A percentile compares a stretch with the other conserved stretches of the same genome.
phyloP scores from a whole-genome alignment of 2,329 filamentous ascomycete species.

The Calonectria montana region DNA sequence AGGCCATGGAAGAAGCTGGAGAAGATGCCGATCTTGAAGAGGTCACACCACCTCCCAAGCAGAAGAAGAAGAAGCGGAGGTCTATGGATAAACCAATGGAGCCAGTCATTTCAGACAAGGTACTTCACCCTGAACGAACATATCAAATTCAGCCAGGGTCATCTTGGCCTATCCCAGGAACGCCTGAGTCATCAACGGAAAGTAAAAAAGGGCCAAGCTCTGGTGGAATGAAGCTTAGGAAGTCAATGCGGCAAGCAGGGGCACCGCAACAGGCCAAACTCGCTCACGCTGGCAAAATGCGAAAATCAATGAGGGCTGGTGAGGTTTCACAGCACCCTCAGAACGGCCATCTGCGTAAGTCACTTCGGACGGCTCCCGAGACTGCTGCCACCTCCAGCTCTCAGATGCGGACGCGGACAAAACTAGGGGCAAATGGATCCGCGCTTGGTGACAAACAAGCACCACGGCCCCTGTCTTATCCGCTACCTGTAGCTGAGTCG shows the following conservation, averaged over 20 bases:
- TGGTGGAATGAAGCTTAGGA: slow-evolving; percentile 52
- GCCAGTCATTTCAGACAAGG: slow-evolving; percentile 20
- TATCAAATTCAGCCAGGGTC: slow-evolving; percentile 56
- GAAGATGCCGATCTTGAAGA: slow-evolving; percentile 54
- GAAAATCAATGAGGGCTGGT: slow-evolving; percentile 47
- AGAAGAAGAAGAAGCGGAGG: slow-evolving; percentile 51
- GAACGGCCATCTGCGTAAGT: slow-evolving; percentile 35
- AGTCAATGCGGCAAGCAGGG: slow-evolving; percentile 57
- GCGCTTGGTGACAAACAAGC: slow-evolving; percentile 12
- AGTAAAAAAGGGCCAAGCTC: slow-evolving; percentile 2
- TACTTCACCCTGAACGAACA: slow-evolving; percentile 36
- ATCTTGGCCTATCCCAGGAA: slow-evolving; percentile 40
- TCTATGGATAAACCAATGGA: slow-evolving; percentile 18
- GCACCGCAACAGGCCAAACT: slow-evolving; percentile 19
- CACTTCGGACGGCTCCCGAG: slow-evolving; percentile 35
- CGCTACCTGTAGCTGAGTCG: slow-evolving; percentile 33
- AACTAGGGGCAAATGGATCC: slow-evolving; percentile 34
- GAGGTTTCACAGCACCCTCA: slow-evolving; percentile 16
- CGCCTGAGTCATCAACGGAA: slow-evolving; percentile 17
- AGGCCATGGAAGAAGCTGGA: slow-evolving; percentile 65
- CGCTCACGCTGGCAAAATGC: slow-evolving; percentile 42
- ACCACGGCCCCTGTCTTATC: slow-evolving; percentile 45
- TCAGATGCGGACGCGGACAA: slow-evolving; percentile 41
- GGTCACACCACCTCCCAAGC: slow-evolving; percentile 40
- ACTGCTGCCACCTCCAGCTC: not conserved